phyloP scores from a whole-genome alignment of 495 filamentous ascomycete genomes.

The Neurospora discreta region DNA sequence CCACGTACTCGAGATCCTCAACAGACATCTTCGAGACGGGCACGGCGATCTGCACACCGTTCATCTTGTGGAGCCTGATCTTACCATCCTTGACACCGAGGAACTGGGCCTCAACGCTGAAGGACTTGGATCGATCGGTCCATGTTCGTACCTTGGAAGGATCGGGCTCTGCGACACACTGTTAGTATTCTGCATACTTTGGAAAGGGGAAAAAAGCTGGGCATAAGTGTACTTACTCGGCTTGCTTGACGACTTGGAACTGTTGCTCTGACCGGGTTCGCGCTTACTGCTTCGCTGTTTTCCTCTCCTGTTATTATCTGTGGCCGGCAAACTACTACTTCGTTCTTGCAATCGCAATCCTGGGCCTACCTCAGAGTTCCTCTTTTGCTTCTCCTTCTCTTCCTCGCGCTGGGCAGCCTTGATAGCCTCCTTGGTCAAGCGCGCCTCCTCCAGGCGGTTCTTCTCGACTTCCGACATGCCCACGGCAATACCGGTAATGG shows the following conservation, averaged over 20 bases:
- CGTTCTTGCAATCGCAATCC: constrained; percentile 59
- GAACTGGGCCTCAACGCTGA: constrained; percentile 96
- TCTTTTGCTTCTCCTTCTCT: constrained; percentile 35
- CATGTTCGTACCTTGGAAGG: constrained; percentile 73
- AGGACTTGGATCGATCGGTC: constrained; percentile 90
- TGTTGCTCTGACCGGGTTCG: constrained; percentile 47
- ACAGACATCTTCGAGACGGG: constrained; percentile 90
- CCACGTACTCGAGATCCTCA: constrained; percentile 90
- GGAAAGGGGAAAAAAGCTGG: background rate
- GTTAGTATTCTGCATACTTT: background rate
- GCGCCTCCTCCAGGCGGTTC: constrained; percentile 74
- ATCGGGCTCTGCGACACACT: constrained; percentile 56
- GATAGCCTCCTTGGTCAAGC: constrained; percentile 64
- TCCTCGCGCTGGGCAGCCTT: constrained; percentile 44
- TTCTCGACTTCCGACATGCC: constrained; percentile 66
- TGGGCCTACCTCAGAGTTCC: constrained; percentile 63
- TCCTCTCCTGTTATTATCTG: constrained; percentile 46
- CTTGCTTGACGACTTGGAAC: constrained; percentile 42
- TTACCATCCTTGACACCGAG: constrained; percentile 89
- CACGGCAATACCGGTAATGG: constrained; percentile 46
- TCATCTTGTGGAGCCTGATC: constrained; percentile 94
- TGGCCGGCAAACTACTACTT: constrained; percentile 50
- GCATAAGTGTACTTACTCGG: constrained; percentile 50
- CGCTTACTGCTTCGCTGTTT: constrained; percentile 57
- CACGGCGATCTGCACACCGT: constrained; percentile 96